Conservation (phyloP, 208 protist species). For the Herpetomonas samuelpessoai region DNA sequence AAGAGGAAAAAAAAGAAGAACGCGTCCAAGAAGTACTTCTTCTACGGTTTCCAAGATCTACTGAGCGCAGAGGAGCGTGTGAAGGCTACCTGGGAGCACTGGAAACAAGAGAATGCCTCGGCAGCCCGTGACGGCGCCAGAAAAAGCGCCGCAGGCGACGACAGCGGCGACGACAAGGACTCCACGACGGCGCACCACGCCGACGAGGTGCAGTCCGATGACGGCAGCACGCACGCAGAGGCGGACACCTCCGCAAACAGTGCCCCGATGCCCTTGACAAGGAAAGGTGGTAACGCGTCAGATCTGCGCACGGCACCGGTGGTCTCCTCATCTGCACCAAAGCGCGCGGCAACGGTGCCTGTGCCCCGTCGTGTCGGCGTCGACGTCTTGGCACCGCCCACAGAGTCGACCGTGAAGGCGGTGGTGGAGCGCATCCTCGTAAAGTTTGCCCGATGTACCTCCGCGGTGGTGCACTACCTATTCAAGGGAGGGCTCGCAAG, state of each 20-base stretch:
- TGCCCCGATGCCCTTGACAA: not conserved
- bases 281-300: not conserved
- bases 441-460: not conserved
- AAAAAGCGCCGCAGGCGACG: not conserved
- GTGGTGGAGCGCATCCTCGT: not conserved
- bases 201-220: not conserved
- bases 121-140: not conserved
- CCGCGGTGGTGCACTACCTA: not conserved
- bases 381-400: not conserved
- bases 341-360: not conserved
- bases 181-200: not conserved
- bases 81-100: slow-evolving; percentile 34
- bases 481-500: not conserved
- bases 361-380: not conserved
- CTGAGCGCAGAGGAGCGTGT: slow-evolving; percentile 53
- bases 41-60: slow-evolving; percentile 81
- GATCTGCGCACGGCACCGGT: not conserved
- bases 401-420: not conserved
- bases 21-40: slow-evolving; percentile 48
- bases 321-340: not conserved
- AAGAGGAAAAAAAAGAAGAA: slow-evolving; percentile 15
- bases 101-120: not conserved
- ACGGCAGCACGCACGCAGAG: not conserved
- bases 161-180: not conserved
- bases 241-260: not conserved